Percentiles rank a stretch among this genome's conserved stretches.
These are phyloP conservation scores for Chrysoporthe puriensis DNA, from an alignment of 2,329 filamentous ascomycete genomes.

Conservation along the genomic window DNA sequence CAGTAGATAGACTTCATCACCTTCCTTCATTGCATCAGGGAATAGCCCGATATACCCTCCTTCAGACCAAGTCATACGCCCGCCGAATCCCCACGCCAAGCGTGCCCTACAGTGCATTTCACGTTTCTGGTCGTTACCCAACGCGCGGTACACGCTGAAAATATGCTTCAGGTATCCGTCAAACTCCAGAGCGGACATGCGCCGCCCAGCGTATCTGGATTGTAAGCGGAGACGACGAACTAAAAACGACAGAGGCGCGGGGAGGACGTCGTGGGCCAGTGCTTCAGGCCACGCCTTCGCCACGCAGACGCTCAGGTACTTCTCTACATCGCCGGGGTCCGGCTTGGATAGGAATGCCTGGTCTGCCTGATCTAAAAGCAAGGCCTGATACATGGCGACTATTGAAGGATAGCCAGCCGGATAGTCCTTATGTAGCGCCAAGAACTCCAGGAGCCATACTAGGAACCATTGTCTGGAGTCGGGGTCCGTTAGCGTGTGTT, in stretches of 20 bases:
- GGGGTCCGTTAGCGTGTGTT: no score
- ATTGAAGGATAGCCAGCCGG: background rate
- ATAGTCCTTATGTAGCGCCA: no score
- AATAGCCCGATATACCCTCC: background rate
- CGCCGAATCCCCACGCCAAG: background rate
- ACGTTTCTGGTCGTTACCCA: background rate
- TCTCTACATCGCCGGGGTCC: background rate
- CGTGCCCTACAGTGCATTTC: no score
- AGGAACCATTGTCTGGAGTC: no score
- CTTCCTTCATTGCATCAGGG: background rate
- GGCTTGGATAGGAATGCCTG: background rate
- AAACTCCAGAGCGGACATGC: background rate
- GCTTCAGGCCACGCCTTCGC: background rate
- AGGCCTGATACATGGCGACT: background rate
- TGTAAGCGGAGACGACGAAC: background rate
- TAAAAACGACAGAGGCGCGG: background rate
- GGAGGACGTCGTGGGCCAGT: background rate
- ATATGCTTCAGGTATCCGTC: background rate
- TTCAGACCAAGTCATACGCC: background rate
- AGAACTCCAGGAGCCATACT: no score
- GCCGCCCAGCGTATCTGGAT: background rate
- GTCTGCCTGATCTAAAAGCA: background rate
- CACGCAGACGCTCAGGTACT: rapidly evolving
- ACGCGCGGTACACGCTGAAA: background rate
- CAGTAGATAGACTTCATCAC: background rate